phyloP scores from a whole-genome alignment of 1,284 basidiomycete species.

The Austroboletus niveus region DNA sequence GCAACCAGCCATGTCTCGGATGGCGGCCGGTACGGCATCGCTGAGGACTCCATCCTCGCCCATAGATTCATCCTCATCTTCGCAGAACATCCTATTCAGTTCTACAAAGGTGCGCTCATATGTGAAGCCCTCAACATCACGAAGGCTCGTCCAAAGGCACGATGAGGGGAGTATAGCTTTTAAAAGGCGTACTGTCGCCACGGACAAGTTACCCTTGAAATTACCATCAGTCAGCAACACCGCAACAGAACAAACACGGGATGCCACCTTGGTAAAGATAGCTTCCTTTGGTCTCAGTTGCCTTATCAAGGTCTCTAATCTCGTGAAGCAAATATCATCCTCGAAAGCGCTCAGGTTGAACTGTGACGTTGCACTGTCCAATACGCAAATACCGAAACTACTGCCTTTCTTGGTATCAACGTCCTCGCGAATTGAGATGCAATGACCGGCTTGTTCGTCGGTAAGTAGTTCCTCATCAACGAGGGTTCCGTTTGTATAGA shows the following conservation, averaged over 20 bases:
- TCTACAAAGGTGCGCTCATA: slow-evolving; percentile 73
- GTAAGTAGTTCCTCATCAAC: slow-evolving; percentile 88
- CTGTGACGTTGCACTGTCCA: slow-evolving; percentile 95
- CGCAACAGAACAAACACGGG: not conserved
- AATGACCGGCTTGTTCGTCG: slow-evolving; percentile 95
- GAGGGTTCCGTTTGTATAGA: slow-evolving; percentile 96
- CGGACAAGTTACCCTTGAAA: slow-evolving; percentile 75
- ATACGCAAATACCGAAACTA: slow-evolving; percentile 88
- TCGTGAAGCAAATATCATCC: slow-evolving; percentile 91
- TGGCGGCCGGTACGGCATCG: slow-evolving; percentile 66
- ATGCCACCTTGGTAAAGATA: slow-evolving; percentile 81
- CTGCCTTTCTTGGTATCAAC: slow-evolving; percentile 45
- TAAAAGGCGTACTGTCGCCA: slow-evolving; percentile 76
- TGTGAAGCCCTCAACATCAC: slow-evolving; percentile 77
- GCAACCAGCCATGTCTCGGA: slow-evolving; percentile 68
- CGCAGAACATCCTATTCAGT: slow-evolving; percentile 68
- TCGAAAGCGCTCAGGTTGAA: slow-evolving; percentile 91
- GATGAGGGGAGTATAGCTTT: slow-evolving; percentile 75
- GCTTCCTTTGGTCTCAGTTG: slow-evolving; percentile 94
- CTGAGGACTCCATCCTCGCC: slow-evolving; percentile 45
- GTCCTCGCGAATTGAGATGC: slow-evolving; percentile 83
- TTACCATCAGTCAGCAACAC: slow-evolving; percentile 3
- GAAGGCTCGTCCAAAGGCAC: slow-evolving; percentile 86
- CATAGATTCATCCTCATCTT: slow-evolving; percentile 44
- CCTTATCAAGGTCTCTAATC: slow-evolving; percentile 90